Conservation (phyloP, 2,329 filamentous ascomycete genomes). For the Sclerotinia subarctica region DNA sequence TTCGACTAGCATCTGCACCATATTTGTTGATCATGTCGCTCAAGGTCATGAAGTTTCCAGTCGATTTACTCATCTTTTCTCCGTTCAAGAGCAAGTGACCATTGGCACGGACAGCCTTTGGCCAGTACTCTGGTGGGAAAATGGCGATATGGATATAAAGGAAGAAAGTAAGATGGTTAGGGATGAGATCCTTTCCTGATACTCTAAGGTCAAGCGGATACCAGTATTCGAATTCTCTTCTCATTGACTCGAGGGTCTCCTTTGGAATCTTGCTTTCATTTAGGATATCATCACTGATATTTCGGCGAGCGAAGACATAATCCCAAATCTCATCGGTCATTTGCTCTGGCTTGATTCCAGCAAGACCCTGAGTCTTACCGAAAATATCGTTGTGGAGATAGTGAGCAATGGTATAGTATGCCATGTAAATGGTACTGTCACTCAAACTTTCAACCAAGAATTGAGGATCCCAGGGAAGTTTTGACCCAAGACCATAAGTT, state of each 20-base stretch:
- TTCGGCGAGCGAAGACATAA: slow-evolving; percentile 80
- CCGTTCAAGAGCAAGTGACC: slow-evolving; percentile 93
- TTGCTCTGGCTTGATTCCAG: slow-evolving; percentile 73
- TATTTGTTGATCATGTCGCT: slow-evolving; percentile 85
- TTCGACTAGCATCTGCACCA: slow-evolving; percentile 86
- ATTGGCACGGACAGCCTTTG: slow-evolving; percentile 78
- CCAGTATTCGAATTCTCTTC: slow-evolving; percentile 93
- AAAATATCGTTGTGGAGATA: slow-evolving; percentile 82
- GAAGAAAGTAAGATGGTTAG: slow-evolving; percentile 94
- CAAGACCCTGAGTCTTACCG: slow-evolving; percentile 65
- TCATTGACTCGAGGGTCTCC: slow-evolving; percentile 72
- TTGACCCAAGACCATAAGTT: slow-evolving; percentile 88
- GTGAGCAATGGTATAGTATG: slow-evolving; percentile 67
- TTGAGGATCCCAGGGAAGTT: slow-evolving; percentile 87
- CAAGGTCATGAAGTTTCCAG: slow-evolving; percentile 94
- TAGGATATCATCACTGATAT: slow-evolving; percentile 63
- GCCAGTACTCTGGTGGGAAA: slow-evolving; percentile 87
- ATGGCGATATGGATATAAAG: slow-evolving; percentile 90
- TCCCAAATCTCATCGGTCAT: slow-evolving; percentile 97
- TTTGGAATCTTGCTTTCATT: slow-evolving; percentile 67
- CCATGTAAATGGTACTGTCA: slow-evolving; percentile 91
- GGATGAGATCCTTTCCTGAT: slow-evolving; percentile 89
- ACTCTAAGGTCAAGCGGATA: slow-evolving; percentile 88
- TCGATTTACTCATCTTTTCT: slow-evolving; percentile 98
- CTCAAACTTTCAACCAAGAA: slow-evolving; percentile 91